Evolutionary conservation across 257 asterid species (phyloP).

Genomic region (Galeopsis tetrahit): DNA sequence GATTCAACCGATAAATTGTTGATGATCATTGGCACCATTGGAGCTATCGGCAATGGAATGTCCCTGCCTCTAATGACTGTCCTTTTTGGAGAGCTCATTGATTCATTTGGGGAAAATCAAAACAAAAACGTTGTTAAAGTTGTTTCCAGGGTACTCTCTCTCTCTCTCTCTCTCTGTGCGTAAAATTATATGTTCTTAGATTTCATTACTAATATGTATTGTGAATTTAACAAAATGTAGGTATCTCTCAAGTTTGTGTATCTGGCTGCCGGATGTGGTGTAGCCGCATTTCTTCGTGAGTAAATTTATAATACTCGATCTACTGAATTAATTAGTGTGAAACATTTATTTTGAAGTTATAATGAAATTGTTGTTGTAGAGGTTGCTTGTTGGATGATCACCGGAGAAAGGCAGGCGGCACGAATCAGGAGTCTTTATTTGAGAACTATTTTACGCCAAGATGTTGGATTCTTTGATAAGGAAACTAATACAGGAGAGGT

Average conservation of each 20-base stretch:
- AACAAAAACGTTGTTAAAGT: conserved; percentile 38
- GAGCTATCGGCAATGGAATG: conserved; percentile 61
- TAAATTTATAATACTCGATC: neutral
- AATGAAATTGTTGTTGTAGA: conserved; percentile 40
- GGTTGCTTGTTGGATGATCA: conserved; percentile 76
- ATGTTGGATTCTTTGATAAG: conserved; percentile 78
- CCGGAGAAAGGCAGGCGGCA: conserved; percentile 90
- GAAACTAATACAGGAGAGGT: conserved; percentile 78
- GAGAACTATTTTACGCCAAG: conserved; percentile 70
- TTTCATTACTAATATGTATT: neutral
- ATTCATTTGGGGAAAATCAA: conserved; percentile 60
- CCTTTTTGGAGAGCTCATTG: conserved; percentile 58
- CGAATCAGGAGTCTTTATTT: conserved; percentile 62
- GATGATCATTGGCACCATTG: conserved; percentile 60
- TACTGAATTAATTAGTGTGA: too few relatives aligned
- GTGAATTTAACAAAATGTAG: conserved; percentile 32
- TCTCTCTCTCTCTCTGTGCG: too few relatives aligned
- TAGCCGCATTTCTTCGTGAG: conserved; percentile 71
- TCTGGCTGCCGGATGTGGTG: conserved; percentile 62
- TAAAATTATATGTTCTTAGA: too few relatives aligned
- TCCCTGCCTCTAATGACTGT: conserved; percentile 55
- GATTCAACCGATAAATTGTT: conserved; percentile 55
- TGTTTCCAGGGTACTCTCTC: conserved; percentile 54
- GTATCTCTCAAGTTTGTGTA: conserved; percentile 63
- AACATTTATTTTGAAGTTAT: too few relatives aligned